Percentiles rank a stretch among this genome's conserved stretches.
These are phyloP conservation scores for Penicillium nordicum DNA, from an alignment of 2,329 filamentous ascomycete genomes.

Conservation along the genomic window DNA sequence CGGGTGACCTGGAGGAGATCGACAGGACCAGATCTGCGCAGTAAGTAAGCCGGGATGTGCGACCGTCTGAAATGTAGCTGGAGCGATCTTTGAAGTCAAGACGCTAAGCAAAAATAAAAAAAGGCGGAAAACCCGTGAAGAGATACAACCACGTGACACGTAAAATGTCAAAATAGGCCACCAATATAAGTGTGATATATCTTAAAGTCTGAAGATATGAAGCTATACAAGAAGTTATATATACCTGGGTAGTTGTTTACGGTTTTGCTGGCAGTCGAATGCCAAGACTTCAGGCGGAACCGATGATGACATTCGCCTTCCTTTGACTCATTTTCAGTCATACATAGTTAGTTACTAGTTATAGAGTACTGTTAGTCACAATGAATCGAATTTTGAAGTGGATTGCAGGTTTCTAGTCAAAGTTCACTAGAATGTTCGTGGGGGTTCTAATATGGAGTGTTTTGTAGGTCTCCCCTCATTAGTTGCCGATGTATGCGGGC, in stretches of 20 bases:
- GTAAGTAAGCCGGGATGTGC: slow-evolving; percentile 17
- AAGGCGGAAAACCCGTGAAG: neutral
- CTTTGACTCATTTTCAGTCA: slow-evolving; percentile 8
- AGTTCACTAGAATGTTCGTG: neutral
- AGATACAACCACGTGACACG: slow-evolving; percentile 5
- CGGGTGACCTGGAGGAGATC: slow-evolving; percentile 33
- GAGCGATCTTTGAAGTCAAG: neutral
- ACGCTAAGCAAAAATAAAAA: neutral
- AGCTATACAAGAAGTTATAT: slow-evolving; percentile 5
- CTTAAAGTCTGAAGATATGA: neutral
- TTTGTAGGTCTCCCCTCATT: neutral
- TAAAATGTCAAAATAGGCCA: neutral
- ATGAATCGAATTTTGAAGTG: neutral
- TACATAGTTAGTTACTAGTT: neutral
- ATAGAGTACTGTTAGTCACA: neutral
- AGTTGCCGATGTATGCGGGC: no score
- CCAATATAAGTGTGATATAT: neutral
- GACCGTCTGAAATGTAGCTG: neutral
- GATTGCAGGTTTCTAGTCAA: neutral
- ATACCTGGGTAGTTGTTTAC: neutral
- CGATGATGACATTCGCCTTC: slow-evolving; percentile 7
- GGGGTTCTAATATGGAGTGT: neutral
- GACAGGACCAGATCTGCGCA: slow-evolving; percentile 26
- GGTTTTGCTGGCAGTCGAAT: neutral
- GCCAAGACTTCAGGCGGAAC: slow-evolving; percentile 7